Percentiles rank a stretch among this genome's conserved stretches.
These are phyloP conservation scores for Aspergillus conjunctus DNA, from an alignment of 495 filamentous ascomycete species.

Conservation along the genomic window DNA sequence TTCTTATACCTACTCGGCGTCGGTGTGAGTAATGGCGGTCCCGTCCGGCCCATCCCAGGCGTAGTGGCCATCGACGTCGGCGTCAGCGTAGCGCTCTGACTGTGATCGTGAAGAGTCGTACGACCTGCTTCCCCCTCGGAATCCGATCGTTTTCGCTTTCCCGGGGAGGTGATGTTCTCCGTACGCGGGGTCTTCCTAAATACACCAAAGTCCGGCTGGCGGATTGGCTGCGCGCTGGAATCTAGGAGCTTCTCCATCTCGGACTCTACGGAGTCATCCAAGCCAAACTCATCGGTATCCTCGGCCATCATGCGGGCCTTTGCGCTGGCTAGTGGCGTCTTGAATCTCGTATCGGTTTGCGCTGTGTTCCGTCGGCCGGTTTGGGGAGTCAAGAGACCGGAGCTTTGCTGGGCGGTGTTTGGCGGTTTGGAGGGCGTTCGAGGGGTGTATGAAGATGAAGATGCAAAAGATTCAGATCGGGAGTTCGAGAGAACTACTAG, in stretches of 20 bases:
- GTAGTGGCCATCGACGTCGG: background rate
- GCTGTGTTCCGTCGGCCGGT: constrained; percentile 30
- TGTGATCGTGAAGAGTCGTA: constrained; percentile 20
- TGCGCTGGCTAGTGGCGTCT: constrained; percentile 36
- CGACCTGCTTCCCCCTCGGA: constrained; percentile 32
- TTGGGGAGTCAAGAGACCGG: constrained; percentile 41
- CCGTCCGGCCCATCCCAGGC: constrained; percentile 36
- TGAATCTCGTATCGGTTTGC: constrained; percentile 24
- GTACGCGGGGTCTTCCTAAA: constrained; percentile 48
- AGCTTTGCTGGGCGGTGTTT: background rate
- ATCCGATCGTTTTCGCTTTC: constrained; percentile 54
- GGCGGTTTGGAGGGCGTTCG: constrained; percentile 28
- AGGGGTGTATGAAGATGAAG: constrained; percentile 18
- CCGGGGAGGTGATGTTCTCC: constrained; percentile 49
- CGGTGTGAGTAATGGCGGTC: constrained; percentile 40
- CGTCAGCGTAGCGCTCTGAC: background rate
- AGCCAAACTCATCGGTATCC: constrained; percentile 48
- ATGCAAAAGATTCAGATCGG: constrained; percentile 36
- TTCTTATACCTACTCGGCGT: constrained; percentile 52
- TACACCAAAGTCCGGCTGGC: constrained; percentile 31
- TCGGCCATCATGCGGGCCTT: constrained; percentile 46
- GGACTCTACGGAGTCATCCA: constrained; percentile 33
- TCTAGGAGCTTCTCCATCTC: constrained; percentile 13
- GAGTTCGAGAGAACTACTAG: constrained; percentile 53
- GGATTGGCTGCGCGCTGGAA: constrained; percentile 13